These are phyloP conservation scores for Trichoderma endophyticum DNA, from an alignment of 2,329 filamentous ascomycete genomes.

Conservation along the genomic window DNA sequence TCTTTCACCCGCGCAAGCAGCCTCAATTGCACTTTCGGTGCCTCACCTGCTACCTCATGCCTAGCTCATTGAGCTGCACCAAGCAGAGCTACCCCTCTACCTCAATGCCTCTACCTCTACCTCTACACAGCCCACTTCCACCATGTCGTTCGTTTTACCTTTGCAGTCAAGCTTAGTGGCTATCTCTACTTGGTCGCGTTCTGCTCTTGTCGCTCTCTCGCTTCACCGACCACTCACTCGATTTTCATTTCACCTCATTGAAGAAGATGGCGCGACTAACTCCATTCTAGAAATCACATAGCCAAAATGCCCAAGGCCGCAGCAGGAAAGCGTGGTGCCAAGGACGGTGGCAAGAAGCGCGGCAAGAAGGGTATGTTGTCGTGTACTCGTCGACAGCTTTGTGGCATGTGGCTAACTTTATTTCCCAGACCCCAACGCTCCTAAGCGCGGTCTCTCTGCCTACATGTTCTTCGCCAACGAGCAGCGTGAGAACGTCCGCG, in stretches of 20 bases:
- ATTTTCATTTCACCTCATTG: conserved; percentile 18
- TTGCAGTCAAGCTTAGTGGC: neutral
- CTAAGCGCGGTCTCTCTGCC: conserved; percentile 97
- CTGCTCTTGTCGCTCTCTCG: neutral
- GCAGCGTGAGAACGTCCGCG: conserved; percentile 95
- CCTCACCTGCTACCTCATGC: conserved; percentile 23
- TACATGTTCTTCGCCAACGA: conserved; percentile 99
- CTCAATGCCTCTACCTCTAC: neutral
- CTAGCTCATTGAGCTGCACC: neutral
- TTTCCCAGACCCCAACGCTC: conserved; percentile 81
- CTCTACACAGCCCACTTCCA: neutral
- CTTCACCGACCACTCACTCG: neutral
- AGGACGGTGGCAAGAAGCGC: conserved; percentile 54
- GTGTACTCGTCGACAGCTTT: neutral
- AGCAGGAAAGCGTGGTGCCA: conserved; percentile 49
- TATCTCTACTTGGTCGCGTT: neutral
- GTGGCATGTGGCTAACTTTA: conserved; percentile 15
- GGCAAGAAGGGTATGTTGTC: conserved; percentile 58
- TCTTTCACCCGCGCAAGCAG: conserved; percentile 31
- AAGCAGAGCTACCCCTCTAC: conserved; percentile 26
- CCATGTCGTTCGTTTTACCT: neutral
- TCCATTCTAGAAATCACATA: conserved; percentile 25
- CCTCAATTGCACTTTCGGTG: conserved; percentile 33
- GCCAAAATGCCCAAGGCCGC: conserved; percentile 59
- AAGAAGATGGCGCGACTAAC: neutral